Evolutionary conservation across 1,139 yeast species (phyloP).

Genomic region (Yamadazyma taylorii): DNA sequence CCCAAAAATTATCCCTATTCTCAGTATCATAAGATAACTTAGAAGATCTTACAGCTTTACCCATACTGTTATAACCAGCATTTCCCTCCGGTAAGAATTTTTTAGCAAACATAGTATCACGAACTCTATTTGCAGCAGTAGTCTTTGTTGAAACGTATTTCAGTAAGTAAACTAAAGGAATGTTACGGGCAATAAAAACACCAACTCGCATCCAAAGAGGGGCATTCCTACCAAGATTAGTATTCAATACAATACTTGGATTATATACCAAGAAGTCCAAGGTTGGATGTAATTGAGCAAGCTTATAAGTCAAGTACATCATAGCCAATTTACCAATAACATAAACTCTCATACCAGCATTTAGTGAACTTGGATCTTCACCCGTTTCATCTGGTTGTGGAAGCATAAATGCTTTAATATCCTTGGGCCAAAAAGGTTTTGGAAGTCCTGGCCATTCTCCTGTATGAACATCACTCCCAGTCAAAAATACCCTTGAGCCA

Average conservation of each 20-base stretch:
- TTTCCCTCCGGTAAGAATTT: too few species aligned
- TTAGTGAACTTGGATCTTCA: neutral
- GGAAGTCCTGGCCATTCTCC: neutral
- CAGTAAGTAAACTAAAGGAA: too few species aligned
- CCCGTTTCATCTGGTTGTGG: neutral
- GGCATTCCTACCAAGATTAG: neutral
- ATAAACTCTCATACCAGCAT: neutral
- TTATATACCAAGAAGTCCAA: neutral
- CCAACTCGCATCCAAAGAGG: too few species aligned
- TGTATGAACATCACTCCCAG: slow-evolving; percentile 3
- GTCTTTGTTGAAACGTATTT: too few species aligned
- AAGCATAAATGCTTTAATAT: neutral
- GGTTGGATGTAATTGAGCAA: neutral
- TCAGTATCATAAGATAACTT: too few species aligned
- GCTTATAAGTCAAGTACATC: neutral
- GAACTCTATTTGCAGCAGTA: too few species aligned
- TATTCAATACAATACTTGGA: neutral
- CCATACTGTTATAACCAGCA: too few species aligned
- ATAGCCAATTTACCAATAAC: neutral
- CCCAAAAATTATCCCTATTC: too few species aligned
- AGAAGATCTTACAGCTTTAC: too few species aligned
- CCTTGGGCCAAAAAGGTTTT: neutral
- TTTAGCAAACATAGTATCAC: too few species aligned
- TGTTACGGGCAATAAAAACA: too few species aligned
- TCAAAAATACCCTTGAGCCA: slow-evolving; percentile 5